Evolutionary conservation across 2,329 filamentous ascomycete species (phyloP).

Genomic region (Scedosporium aurantiacum): DNA sequence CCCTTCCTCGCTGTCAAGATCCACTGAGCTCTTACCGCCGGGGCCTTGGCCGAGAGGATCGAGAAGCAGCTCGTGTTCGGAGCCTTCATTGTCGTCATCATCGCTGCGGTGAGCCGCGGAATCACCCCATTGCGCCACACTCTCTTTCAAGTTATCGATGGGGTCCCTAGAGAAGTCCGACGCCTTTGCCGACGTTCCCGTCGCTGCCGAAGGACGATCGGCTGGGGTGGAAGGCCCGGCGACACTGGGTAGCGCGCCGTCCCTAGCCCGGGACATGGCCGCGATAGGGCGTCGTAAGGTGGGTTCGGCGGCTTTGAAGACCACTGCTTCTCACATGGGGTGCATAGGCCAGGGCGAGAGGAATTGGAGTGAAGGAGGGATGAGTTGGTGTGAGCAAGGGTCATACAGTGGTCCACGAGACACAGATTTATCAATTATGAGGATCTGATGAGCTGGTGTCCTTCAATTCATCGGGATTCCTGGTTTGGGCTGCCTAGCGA

Average conservation of each 20-base stretch:
- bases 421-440: not conserved
- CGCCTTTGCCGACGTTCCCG: not conserved
- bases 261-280: slow-evolving; percentile 20
- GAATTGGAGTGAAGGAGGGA: not conserved
- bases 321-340: not conserved
- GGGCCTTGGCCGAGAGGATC: slow-evolving; percentile 25
- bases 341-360: not conserved
- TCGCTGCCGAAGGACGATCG: slow-evolving; percentile 10
- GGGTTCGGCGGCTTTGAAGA: too few relatives aligned
- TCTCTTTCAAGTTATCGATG: slow-evolving; percentile 22
- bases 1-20: slow-evolving; percentile 13
- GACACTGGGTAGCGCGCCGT: slow-evolving; percentile 23
- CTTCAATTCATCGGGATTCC: not conserved
- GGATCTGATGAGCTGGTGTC: not conserved
- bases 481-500: too few relatives aligned
- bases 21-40: slow-evolving; percentile 7
- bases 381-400: not conserved
- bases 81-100: slow-evolving; percentile 33
- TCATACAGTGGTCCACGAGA: not conserved
- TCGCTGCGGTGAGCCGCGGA: slow-evolving; percentile 21
- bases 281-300: slow-evolving; percentile 2
- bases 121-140: slow-evolving; percentile 30
- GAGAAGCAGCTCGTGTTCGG: slow-evolving; percentile 45
- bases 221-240: slow-evolving; percentile 11
- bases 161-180: slow-evolving; percentile 10